phyloP scores from a whole-genome alignment of 495 filamentous ascomycete genomes.

The Lasiosphaeris hirsuta region DNA sequence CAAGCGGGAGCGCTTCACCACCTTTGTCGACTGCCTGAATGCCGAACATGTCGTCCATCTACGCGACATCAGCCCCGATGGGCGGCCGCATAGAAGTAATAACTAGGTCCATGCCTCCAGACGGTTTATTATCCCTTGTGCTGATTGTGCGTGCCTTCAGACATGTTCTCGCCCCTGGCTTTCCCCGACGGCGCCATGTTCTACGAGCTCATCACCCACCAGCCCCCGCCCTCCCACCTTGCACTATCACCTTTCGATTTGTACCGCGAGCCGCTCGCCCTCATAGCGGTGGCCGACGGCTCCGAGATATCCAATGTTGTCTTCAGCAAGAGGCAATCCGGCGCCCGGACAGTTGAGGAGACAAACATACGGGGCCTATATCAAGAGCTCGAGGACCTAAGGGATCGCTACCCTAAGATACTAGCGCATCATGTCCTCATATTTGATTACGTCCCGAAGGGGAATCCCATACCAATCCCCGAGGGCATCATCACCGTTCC shows the following conservation, averaged over 20 bases:
- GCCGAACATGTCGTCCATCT: slow-evolving; percentile 80
- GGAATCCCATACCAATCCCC: slow-evolving; percentile 47
- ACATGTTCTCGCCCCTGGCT: slow-evolving; percentile 91
- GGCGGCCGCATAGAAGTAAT: slow-evolving; percentile 83
- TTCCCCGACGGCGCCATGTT: slow-evolving; percentile 87
- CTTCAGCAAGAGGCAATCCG: slow-evolving; percentile 45
- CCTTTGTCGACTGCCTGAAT: slow-evolving; percentile 74
- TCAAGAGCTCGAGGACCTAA: slow-evolving; percentile 64
- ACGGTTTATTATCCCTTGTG: neutral
- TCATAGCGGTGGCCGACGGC: slow-evolving; percentile 78
- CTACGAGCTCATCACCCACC: slow-evolving; percentile 80
- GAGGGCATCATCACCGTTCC: slow-evolving; percentile 70
- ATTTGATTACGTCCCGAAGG: slow-evolving; percentile 61
- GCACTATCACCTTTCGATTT: slow-evolving; percentile 81
- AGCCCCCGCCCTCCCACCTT: slow-evolving; percentile 72
- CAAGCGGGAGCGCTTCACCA: slow-evolving; percentile 72
- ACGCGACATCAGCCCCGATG: slow-evolving; percentile 86
- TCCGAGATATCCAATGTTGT: slow-evolving; percentile 50
- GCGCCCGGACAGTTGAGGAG: slow-evolving; percentile 43
- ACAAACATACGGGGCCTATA: slow-evolving; percentile 53
- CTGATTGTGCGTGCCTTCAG: slow-evolving; percentile 48
- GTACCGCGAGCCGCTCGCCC: slow-evolving; percentile 72
- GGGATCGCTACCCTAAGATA: slow-evolving; percentile 68
- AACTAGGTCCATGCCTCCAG: neutral
- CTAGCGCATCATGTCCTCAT: slow-evolving; percentile 75